Evolutionary conservation across 2,329 filamentous ascomycete species (phyloP), one percentile per base, ranked within the genome.

Genomic region (Diaporthe ampelina): DNA sequence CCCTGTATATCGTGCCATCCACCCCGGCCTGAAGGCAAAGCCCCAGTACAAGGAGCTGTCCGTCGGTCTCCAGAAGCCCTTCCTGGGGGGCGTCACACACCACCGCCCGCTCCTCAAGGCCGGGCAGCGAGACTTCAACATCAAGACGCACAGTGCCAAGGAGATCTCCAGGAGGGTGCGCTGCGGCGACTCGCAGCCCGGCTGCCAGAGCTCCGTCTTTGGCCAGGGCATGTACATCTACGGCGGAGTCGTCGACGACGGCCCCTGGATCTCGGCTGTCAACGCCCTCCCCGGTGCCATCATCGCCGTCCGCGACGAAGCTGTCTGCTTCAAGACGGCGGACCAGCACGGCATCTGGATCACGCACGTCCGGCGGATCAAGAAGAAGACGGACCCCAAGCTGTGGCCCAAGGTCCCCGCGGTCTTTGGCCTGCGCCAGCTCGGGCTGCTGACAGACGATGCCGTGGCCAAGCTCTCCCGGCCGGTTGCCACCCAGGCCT

Each of bases 351-450:
- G 83, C 43, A 74, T 86, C 57, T 86, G 84, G 84, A 82, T 86
- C 74, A 84, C 83, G 0, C 84, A 85, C 72, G 72, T 84, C 10
- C 81, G 84, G 26, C 80, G 82, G 8, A 79, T 82, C 59, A 85
- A 85, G 79, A 78, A 77, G 61, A 84, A 82, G 76, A 75, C 77
- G 11, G 84, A 85, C 75, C 76, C 79, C 35, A 80, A 82, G 26
- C 78, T 85, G 10, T 85, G 83, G 83, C 84, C 84, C 35, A 86
- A 86, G 69, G 81, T 85, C 0, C 83, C 84, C 0, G 84, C 84
- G 0, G 79, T 81, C 1, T 76, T 77, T 7, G 81, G 83, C 6
- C 79, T 86, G 17, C 45, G 78, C 13, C 77, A 83, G 71, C 78
- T 85, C 35, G 82, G 82, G 4, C 73, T 84, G 19, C 57, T 84